phyloP scores from a whole-genome alignment of 108 stramenopile species.

The Chaetoceros tenuissimus region DNA sequence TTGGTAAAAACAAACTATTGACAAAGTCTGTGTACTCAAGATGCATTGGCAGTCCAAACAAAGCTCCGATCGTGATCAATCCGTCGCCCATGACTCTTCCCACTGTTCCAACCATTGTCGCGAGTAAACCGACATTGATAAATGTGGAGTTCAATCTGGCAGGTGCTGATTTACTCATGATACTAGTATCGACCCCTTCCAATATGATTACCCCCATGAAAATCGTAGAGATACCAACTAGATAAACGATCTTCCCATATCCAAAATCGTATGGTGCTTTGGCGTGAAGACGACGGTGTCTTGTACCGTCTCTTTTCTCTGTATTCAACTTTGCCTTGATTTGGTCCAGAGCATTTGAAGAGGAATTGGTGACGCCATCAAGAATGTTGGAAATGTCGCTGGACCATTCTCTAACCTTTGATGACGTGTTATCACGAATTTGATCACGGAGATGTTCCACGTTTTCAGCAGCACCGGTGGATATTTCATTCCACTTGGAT shows the following conservation, averaged over 20 bases:
- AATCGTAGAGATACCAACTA: constrained; percentile 42
- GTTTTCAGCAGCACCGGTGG: neutral
- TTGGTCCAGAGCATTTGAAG: constrained; percentile 20
- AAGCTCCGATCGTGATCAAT: constrained; percentile 29
- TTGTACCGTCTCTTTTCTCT: neutral
- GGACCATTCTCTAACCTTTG: neutral
- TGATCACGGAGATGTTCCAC: neutral
- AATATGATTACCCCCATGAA: constrained; percentile 50
- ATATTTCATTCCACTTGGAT: neutral
- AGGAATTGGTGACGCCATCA: constrained; percentile 21
- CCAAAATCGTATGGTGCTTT: constrained; percentile 56
- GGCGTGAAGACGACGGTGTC: constrained; percentile 1
- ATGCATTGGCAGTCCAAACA: constrained; percentile 42
- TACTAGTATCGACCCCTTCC: constrained; percentile 49
- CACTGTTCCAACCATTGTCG: constrained; percentile 44
- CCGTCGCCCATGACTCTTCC: constrained; percentile 57
- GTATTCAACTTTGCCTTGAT: constrained; percentile 4
- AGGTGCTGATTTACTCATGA: constrained; percentile 66
- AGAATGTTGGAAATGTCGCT: too few relatives aligned
- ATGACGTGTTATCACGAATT: neutral
- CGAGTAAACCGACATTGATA: constrained; percentile 55
- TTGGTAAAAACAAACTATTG: constrained; percentile 47
- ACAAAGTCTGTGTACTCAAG: constrained; percentile 60
- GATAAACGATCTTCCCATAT: constrained; percentile 53
- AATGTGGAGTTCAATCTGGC: constrained; percentile 31